Evolutionary conservation across 2,329 filamentous ascomycete species (phyloP).

Genomic region (Geosmithia putterillii): DNA sequence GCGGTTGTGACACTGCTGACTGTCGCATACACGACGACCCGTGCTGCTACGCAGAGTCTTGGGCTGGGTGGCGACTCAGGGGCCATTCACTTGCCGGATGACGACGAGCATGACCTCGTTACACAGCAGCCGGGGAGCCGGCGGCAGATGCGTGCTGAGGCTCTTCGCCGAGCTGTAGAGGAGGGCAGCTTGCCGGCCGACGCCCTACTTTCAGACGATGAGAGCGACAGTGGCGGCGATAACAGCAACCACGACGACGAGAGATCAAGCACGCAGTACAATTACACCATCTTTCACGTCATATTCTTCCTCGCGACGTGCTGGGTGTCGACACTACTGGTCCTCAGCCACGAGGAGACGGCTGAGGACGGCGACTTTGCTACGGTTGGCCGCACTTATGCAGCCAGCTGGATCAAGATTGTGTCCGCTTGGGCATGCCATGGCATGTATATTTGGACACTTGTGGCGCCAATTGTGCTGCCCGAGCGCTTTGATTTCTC

Average conservation of each 20-base stretch:
- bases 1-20: constrained; percentile 95
- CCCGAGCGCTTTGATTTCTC: constrained; percentile 72
- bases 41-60: constrained; percentile 83
- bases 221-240: constrained; percentile 50
- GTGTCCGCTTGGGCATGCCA: constrained; percentile 96
- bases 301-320: constrained; percentile 95
- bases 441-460: constrained; percentile 82
- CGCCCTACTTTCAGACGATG: constrained; percentile 65
- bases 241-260: constrained; percentile 73
- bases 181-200: constrained; percentile 86
- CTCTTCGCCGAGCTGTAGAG: constrained; percentile 81
- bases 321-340: constrained; percentile 86
- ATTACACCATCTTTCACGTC: constrained; percentile 88
- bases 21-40: constrained; percentile 93
- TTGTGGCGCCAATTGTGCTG: constrained; percentile 74
- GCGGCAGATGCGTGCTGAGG: constrained; percentile 86
- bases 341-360: constrained; percentile 57
- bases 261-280: constrained; percentile 82
- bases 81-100: constrained; percentile 46
- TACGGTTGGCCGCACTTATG: constrained; percentile 87
- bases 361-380: constrained; percentile 64
- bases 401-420: constrained; percentile 99
- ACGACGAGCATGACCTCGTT: constrained; percentile 79
- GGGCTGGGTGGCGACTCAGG: constrained; percentile 48
- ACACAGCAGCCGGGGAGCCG: constrained; percentile 70